Percentiles rank a stretch among this genome's conserved stretches.
These are phyloP conservation scores for Boeremia lycopersici DNA, from an alignment of 2,329 filamentous ascomycete species.

Conservation along the genomic window DNA sequence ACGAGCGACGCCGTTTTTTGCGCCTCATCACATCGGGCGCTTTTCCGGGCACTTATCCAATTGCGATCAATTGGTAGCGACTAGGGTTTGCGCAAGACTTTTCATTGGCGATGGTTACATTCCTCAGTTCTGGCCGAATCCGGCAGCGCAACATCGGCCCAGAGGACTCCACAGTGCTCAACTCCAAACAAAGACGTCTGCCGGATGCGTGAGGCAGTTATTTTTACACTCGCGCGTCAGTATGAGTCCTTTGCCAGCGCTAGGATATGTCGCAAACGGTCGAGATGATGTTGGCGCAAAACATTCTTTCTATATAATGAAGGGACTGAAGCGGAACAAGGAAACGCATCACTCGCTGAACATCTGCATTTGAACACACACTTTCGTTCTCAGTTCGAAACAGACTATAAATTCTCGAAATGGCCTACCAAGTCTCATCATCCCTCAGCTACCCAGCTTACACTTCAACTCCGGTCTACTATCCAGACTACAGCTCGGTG, in stretches of 20 bases:
- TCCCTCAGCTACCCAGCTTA: slow-evolving; percentile 12
- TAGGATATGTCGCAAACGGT: slow-evolving; percentile 16
- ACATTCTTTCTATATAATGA: slow-evolving; percentile 15
- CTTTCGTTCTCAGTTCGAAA: slow-evolving; percentile 15
- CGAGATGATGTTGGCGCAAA: not conserved
- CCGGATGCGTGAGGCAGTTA: slow-evolving; percentile 12
- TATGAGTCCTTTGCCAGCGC: not conserved
- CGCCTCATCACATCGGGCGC: not conserved
- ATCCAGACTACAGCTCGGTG: not conserved
- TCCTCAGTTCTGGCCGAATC: slow-evolving; percentile 13
- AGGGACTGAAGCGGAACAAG: slow-evolving; percentile 1
- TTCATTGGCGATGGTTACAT: slow-evolving; percentile 12
- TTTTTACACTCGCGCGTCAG: slow-evolving; percentile 7
- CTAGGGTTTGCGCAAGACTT: slow-evolving; percentile 8
- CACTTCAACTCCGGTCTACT: slow-evolving; percentile 8
- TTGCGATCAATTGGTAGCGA: slow-evolving; percentile 1
- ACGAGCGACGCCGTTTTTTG: not conserved
- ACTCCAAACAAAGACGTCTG: slow-evolving; percentile 13
- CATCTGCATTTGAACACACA: slow-evolving; percentile 7
- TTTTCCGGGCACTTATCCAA: slow-evolving; percentile 1
- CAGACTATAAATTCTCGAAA: slow-evolving; percentile 9
- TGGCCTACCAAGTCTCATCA: slow-evolving; percentile 17
- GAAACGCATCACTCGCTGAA: slow-evolving; percentile 11
- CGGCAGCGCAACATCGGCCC: slow-evolving; percentile 16
- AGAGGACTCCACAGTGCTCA: slow-evolving; percentile 7